Base-by-base conservation (phyloP, 306 rosid species). In the Fragaria nilgerrensis region DNA sequence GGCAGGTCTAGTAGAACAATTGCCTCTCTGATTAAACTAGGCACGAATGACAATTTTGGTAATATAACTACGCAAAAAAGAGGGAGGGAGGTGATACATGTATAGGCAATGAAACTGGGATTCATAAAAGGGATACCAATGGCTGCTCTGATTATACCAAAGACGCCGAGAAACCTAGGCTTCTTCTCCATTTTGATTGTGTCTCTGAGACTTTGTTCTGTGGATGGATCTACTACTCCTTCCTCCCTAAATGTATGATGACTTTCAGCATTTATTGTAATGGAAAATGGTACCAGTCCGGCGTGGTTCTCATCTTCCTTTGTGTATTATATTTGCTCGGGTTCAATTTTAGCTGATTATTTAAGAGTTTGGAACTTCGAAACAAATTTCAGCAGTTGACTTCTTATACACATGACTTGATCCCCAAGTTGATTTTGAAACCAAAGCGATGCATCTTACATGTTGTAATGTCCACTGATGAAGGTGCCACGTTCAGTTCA, bases 81-180 rank as follows among this genome's bases (percentile, higher is more conserved):
- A 44, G 72, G 79, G 25, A 75, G 34, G 55, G 72, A 47, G 7
- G 48, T 75, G 49, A 75, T 52, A 9, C 20, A 29, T 29, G 79
- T 75, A 20, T 48, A 48, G 72, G 43, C 11, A 23, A 75, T 23
- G 36, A 64, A 63, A 55, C 43, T 63, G 49, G 44, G 61, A 47
- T 53, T 45, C 23, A 45, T 49, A 16, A 63, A 49, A 2, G 78
- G 78, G 78, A 75, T 62, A 13, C 1, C 34, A 3, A 64, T 47
- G 37, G 79, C 45, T 7, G 78, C 64, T 29, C 20, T 27, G 71
- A 75, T 44, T 43, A 44, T 75, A 14, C 61, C 70, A 44, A 75
- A 75, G 23, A 39, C 19, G 45, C 47, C 58, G 0, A 61, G 70
- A 62, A 23, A 29, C 14, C 13, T 34, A n/a, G 10, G 49, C 19